These are phyloP conservation scores for Stagonosporopsis chrysanthemi DNA, from an alignment of 2,329 filamentous ascomycete genomes.

Conservation along the genomic window DNA sequence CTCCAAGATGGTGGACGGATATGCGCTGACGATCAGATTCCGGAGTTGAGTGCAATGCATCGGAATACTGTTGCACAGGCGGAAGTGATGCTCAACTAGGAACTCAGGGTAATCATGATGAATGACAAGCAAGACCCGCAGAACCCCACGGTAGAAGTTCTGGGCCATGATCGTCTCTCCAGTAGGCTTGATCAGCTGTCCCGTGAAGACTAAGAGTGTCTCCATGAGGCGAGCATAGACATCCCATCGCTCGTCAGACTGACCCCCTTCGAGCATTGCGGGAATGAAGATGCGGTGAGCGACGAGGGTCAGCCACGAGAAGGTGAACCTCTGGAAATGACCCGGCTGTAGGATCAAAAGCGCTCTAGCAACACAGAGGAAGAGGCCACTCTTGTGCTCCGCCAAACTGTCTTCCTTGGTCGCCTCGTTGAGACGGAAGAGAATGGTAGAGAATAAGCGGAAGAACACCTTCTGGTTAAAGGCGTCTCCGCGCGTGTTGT, in stretches of 20 bases:
- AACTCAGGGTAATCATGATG: slow-evolving; percentile 97
- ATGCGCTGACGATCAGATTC: slow-evolving; percentile 86
- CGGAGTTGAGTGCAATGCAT: slow-evolving; percentile 85
- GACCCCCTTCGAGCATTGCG: slow-evolving; percentile 71
- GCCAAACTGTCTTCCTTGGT: slow-evolving; percentile 53
- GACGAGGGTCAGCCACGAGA: slow-evolving; percentile 82
- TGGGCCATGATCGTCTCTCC: slow-evolving; percentile 74
- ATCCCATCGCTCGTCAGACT: slow-evolving; percentile 71
- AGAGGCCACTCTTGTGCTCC: slow-evolving; percentile 71
- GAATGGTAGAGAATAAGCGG: slow-evolving; percentile 82
- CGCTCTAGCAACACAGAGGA: slow-evolving; percentile 74
- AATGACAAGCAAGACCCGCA: slow-evolving; percentile 83
- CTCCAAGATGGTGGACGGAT: slow-evolving; percentile 73
- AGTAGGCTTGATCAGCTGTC: slow-evolving; percentile 78
- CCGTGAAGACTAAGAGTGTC: slow-evolving; percentile 75
- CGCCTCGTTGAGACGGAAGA: slow-evolving; percentile 75
- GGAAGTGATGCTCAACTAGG: slow-evolving; percentile 83
- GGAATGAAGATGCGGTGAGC: slow-evolving; percentile 88
- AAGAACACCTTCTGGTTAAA: slow-evolving; percentile 93
- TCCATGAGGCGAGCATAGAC: slow-evolving; percentile 77
- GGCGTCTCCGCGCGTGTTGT: slow-evolving; percentile 77
- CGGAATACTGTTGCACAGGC: slow-evolving; percentile 81
- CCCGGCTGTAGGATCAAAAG: slow-evolving; percentile 78
- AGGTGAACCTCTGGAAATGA: slow-evolving; percentile 82
- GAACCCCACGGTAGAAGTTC: slow-evolving; percentile 82